Conservation (phyloP, 2,329 filamentous ascomycete species). For the Clonostachys rhizophaga region DNA sequence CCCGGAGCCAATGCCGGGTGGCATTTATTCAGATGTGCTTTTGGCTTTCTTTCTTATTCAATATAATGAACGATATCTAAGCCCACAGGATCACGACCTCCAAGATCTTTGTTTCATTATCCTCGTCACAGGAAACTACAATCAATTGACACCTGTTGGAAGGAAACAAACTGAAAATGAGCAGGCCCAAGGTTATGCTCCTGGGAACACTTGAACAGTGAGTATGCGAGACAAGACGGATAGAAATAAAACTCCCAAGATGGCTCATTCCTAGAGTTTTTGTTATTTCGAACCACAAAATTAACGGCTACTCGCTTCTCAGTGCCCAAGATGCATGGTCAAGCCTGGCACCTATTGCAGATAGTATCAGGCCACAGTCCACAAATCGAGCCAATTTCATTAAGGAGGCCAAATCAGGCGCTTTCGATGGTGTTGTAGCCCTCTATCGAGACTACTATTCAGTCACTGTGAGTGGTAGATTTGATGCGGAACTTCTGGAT, state of each 20-base stretch:
- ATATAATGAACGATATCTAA: no score
- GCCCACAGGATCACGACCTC: no score
- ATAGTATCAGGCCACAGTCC: slow-evolving; percentile 59
- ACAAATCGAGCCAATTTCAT: slow-evolving; percentile 64
- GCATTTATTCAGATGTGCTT: no score
- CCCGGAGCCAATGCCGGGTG: no score
- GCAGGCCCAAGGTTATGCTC: slow-evolving; percentile 26
- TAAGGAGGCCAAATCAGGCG: slow-evolving; percentile 59
- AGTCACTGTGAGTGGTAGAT: slow-evolving; percentile 51
- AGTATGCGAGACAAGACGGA: slow-evolving; percentile 5
- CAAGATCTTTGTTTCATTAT: no score
- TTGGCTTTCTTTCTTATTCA: no score
- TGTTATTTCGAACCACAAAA: no score
- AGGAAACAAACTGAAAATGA: background rate
- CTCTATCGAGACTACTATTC: slow-evolving; percentile 70
- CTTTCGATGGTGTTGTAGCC: slow-evolving; percentile 59
- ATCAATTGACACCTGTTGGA: no score
- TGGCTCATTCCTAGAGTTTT: no score
- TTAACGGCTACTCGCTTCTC: background rate
- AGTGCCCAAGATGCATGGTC: slow-evolving; percentile 64
- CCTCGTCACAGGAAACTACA: no score
- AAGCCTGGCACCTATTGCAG: slow-evolving; percentile 55
- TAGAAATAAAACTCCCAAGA: no score
- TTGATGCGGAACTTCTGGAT: slow-evolving; percentile 57
- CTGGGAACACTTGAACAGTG: slow-evolving; percentile 33